Base-by-base conservation (phyloP, 768 basidiomycete species). In the Kwoniella dendrophila region DNA sequence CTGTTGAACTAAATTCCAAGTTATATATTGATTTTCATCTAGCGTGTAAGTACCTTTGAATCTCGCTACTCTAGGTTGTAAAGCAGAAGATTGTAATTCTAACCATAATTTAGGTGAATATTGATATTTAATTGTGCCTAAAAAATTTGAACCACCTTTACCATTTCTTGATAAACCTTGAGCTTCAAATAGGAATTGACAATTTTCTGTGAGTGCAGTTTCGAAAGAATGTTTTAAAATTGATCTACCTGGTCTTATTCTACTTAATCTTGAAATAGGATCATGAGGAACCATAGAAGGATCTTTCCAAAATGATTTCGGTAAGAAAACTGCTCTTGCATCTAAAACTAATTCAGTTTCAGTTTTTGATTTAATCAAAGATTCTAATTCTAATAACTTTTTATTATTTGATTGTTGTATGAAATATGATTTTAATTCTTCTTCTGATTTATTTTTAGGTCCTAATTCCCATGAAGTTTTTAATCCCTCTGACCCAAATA, bases 41-140 rank as follows among this genome's bases (percentile, higher is more conserved):
- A 70, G 29, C 12, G 75, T 70, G 55, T 67, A 77, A 3, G 74
- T 77, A 22, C 59, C 70, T 41, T 78, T 77, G 4, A 55, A 61
- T 24, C 72, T 75, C 16, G 65, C 48, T 2, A 77, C 61, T 40
- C 74, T 52, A 14, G 77, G 75, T 30, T 69, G 62, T 26, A 78
- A 44, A n/a, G 71, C 54, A 22, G 66, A 74, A 24, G 68, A 59
- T 10, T 73, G 56, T 10, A 81, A 82, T 73, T 83, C 80, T 24
- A 82, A 73, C 66, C 74, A 81, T 34, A 83, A 66, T 40, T 85
- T 84, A 14, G 89, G 88, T 29, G 89, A 89, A 71, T 85, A 86
- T 69, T 90, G 88, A 76, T 92, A 88, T 59, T 84, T 85, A 49
- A 93, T 77, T 1, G 90, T 90, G 36, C 88, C 89, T 26, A 85